Conservation (phyloP, 495 filamentous ascomycete species). For the Podospora pseudocomata region DNA sequence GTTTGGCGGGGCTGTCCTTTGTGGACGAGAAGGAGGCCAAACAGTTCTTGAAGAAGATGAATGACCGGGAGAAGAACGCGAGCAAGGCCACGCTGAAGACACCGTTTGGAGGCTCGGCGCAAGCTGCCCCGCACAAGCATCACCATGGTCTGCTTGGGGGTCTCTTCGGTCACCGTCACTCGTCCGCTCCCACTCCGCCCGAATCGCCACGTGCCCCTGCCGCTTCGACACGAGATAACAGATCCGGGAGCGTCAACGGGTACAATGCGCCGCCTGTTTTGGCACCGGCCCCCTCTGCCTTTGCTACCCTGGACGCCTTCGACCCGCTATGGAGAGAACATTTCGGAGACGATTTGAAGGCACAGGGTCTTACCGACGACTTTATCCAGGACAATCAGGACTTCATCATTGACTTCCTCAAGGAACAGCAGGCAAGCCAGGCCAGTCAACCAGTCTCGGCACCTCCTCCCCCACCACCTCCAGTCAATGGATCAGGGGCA, state of each 20-base stretch:
- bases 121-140: conserved; percentile 39
- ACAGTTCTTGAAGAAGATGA: conserved; percentile 90
- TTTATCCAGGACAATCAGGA: conserved; percentile 89
- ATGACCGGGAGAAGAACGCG: conserved; percentile 88
- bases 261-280: conserved; percentile 19
- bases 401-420: conserved; percentile 90
- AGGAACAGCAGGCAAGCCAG: conserved; percentile 64
- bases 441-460: conserved; percentile 48
- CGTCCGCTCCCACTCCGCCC: conserved; percentile 56
- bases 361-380: conserved; percentile 89
- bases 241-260: conserved; percentile 41
- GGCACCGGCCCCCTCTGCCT: conserved; percentile 40
- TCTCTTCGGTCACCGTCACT: conserved; percentile 67
- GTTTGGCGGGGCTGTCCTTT: conserved; percentile 85
- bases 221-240: conserved; percentile 50
- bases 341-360: conserved; percentile 69
- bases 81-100: conserved; percentile 77
- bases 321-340: conserved; percentile 84
- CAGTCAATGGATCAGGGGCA: conserved; percentile 28
- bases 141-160: conserved; percentile 57
- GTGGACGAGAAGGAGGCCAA: conserved; percentile 95
- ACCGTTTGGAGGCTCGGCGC: conserved; percentile 63
- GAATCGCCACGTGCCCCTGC: conserved; percentile 48
- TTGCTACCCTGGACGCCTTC: conserved; percentile 70
- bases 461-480: conserved; percentile 50